Evolutionary conservation across 306 rosid species (phyloP).

Genomic region (Rosa persica): DNA sequence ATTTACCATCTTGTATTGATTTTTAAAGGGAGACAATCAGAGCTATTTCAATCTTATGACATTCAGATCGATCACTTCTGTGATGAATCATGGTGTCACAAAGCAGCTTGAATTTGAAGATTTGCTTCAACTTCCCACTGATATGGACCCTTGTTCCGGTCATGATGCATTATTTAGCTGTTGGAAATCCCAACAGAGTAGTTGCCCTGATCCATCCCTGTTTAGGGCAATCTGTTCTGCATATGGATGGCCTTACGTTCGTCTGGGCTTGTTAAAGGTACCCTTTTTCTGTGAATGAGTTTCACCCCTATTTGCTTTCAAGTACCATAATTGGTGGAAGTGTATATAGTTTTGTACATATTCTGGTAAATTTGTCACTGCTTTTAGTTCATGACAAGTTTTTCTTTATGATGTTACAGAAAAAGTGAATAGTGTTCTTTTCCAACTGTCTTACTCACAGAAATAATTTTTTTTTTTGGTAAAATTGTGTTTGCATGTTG

Average conservation of each 20-base stretch:
- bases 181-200: constrained; percentile 64
- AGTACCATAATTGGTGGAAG: background rate
- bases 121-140: constrained; percentile 68
- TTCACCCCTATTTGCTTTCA: constrained; percentile 19
- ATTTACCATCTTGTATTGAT: constrained; percentile 24
- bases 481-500: background rate
- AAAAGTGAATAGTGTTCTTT: background rate
- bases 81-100: constrained; percentile 64
- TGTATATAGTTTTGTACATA: background rate
- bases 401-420: background rate
- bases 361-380: background rate
- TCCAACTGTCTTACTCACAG: background rate
- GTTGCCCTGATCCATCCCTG: constrained; percentile 57
- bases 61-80: constrained; percentile 70
- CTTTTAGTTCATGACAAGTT: background rate
- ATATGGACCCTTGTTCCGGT: constrained; percentile 70
- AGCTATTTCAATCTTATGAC: constrained; percentile 67
- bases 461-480: background rate
- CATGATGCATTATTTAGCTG: constrained; percentile 52
- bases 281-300: constrained; percentile 14
- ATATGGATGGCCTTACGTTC: constrained; percentile 87
- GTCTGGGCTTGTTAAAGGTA: constrained; percentile 90
- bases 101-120: constrained; percentile 81
- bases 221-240: constrained; percentile 78
- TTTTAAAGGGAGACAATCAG: constrained; percentile 46